These are phyloP conservation scores for Ligustrum vulgare DNA, from an alignment of 257 asterid species.

Conservation along the genomic window DNA sequence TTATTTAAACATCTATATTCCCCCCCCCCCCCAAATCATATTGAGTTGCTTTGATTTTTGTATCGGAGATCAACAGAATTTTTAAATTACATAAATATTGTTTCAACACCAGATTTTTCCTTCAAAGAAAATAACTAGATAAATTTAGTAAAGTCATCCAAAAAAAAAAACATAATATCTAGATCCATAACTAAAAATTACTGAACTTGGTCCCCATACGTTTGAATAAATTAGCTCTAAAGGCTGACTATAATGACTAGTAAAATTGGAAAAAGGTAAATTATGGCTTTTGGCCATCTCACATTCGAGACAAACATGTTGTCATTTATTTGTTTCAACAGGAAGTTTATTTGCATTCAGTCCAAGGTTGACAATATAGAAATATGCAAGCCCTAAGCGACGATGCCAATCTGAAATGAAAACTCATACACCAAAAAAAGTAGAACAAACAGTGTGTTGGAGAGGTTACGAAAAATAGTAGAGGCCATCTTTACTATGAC, in stretches of 20 bases:
- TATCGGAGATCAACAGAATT: background rate
- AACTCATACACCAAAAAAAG: background rate
- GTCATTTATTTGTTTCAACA: too few species aligned
- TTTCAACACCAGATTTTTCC: background rate
- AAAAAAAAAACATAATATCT: background rate
- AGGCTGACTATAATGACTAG: too few species aligned
- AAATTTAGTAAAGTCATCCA: background rate
- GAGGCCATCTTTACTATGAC: background rate
- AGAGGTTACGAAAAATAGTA: background rate
- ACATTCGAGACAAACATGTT: too few species aligned
- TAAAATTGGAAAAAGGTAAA: too few species aligned
- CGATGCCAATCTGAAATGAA: background rate
- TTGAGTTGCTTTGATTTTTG: too few species aligned
- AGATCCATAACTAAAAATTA: background rate
- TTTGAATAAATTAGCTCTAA: too few species aligned
- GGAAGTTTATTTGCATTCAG: too few species aligned
- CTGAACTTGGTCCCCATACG: background rate
- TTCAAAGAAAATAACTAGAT: background rate
- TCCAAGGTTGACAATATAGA: too few species aligned
- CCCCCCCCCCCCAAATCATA: too few species aligned
- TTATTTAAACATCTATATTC: background rate
- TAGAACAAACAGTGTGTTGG: background rate
- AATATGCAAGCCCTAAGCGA: conserved; percentile 5
- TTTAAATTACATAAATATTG: too few species aligned
- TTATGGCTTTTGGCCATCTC: too few species aligned